Evolutionary conservation across 228 moss, liverwort and hornwort genomes (phyloP), one percentile per base, ranked within the genome.

Genomic region (Sphagnum fallax): DNA sequence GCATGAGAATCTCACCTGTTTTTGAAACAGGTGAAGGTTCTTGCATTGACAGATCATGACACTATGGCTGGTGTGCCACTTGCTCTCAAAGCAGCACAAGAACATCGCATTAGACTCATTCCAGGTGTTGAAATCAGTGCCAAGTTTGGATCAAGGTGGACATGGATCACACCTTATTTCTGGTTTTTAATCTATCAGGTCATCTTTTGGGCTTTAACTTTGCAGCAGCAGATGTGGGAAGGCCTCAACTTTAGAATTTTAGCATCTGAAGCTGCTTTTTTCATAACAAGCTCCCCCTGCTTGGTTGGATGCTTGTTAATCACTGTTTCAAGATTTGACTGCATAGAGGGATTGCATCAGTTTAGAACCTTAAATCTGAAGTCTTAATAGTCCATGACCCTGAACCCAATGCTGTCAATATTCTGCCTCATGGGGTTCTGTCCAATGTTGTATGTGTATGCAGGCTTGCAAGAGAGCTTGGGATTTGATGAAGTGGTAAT

Each of bases 11-110:
- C 13, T 48, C 52, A 5, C 7, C 13, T n/a, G 57, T 10, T 52
- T 51, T 15, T 16, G 48, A 32, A 66, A 62, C 82, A 86, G 86
- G 86, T 87, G 5, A 73, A 68, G 71, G 84, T 88, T 52, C 52
- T 88, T 68, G 79, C 84, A 47, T 67, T 88, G 71, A 84, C 84
- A 12, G 88, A 84, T 67, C 88, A 88, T 67, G 84, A 88, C n/a
- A 83, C 91, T 1, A 84, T 89, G 77, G 88, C 91, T 52, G 97
- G 97, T 51, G 79, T 97, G 67, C 88, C 89, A 53, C 73, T 18
- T 60, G 97, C 97, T 69, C 65, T 84, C 70, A 80, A 85, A 79
- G 84, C 79, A 73, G 97, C 89, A 64, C 83, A 72, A 51, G 75
- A 78, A 65, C 79, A 86, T 71, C 89, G 96, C 59, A 88, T 97